Percentiles rank a stretch among this genome's conserved stretches.
phyloP scores from a whole-genome alignment of 768 basidiomycete genomes.

The Tephrocybe sp. region DNA sequence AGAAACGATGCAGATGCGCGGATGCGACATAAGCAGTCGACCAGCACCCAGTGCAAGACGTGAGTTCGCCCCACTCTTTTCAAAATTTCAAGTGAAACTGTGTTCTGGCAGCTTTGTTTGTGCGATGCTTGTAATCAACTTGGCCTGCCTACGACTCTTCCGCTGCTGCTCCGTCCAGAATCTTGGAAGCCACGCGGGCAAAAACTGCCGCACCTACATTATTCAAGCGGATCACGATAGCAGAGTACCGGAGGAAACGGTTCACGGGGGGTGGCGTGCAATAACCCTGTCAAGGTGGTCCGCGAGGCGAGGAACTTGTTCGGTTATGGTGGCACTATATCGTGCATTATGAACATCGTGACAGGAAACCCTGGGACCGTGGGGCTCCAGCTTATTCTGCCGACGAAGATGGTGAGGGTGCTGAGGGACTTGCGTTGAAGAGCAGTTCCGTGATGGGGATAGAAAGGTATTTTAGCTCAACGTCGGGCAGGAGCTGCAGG shows the following conservation, averaged over 20 bases:
- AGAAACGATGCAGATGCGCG: not conserved
- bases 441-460: too few species aligned
- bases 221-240: conserved; percentile 23
- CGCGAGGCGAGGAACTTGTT: conserved; percentile 2
- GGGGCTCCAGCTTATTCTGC: not conserved
- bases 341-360: conserved; percentile 12
- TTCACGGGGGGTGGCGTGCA: conserved; percentile 18
- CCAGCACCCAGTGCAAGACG: not conserved
- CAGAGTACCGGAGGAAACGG: conserved; percentile 3
- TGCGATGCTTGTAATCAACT: conserved; percentile 5
- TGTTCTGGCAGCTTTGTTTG: conserved; percentile 7
- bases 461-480: too few species aligned
- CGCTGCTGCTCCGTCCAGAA: conserved; percentile 17
- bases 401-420: not conserved
- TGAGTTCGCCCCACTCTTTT: not conserved
- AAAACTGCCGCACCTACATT: conserved; percentile 27
- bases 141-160: conserved; percentile 10
- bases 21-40: not conserved
- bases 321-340: not conserved
- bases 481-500: too few species aligned
- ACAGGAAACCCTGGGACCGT: conserved; percentile 2
- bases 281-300: conserved; percentile 12
- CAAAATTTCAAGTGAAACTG: too few species aligned
- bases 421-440: not conserved
- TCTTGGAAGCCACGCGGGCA: conserved; percentile 31